Percentiles rank a stretch among this genome's conserved stretches.
These are phyloP conservation scores for Penicillium sp. DNA, from an alignment of 2,329 filamentous ascomycete genomes.

Conservation along the genomic window DNA sequence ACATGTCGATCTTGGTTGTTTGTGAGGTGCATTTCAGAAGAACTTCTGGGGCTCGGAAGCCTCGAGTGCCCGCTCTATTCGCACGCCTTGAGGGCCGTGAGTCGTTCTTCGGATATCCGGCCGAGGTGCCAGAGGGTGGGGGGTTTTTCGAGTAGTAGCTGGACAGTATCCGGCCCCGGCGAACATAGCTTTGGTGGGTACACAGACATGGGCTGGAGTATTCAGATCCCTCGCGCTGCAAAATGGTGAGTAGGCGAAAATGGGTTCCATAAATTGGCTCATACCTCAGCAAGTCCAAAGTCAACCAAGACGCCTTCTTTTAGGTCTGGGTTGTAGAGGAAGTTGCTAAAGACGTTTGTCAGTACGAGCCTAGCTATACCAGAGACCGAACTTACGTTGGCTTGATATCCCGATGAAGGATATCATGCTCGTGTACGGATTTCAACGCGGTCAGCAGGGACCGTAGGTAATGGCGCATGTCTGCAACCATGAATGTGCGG, in stretches of 20 bases:
- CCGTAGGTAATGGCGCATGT: slow-evolving; percentile 87
- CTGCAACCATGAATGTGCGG: slow-evolving; percentile 78
- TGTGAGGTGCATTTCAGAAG: slow-evolving; percentile 96
- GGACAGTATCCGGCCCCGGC: slow-evolving; percentile 59
- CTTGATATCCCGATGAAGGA: slow-evolving; percentile 94
- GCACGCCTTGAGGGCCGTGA: slow-evolving; percentile 83
- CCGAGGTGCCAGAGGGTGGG: slow-evolving; percentile 49
- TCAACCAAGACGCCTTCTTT: slow-evolving; percentile 92
- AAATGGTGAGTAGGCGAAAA: slow-evolving; percentile 6
- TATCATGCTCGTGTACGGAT: slow-evolving; percentile 79
- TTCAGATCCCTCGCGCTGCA: slow-evolving; percentile 58
- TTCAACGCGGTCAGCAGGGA: slow-evolving; percentile 83
- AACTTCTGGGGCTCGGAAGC: slow-evolving; percentile 94
- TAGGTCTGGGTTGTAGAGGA: slow-evolving; percentile 78
- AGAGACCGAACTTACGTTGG: slow-evolving; percentile 62
- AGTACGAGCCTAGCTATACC: neutral
- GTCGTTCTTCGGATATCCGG: slow-evolving; percentile 85
- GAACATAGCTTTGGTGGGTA: slow-evolving; percentile 63
- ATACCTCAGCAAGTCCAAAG: slow-evolving; percentile 87
- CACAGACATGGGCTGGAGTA: slow-evolving; percentile 68
- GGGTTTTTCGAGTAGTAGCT: slow-evolving; percentile 61
- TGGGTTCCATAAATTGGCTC: slow-evolving; percentile 6
- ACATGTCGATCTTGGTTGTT: slow-evolving; percentile 91
- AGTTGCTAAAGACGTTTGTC: slow-evolving; percentile 59
- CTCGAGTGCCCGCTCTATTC: slow-evolving; percentile 91